Percentiles rank a stretch among this genome's conserved stretches.
Conservation (phyloP, 208 protist species). For the Trypanosoma scelopori region DNA sequence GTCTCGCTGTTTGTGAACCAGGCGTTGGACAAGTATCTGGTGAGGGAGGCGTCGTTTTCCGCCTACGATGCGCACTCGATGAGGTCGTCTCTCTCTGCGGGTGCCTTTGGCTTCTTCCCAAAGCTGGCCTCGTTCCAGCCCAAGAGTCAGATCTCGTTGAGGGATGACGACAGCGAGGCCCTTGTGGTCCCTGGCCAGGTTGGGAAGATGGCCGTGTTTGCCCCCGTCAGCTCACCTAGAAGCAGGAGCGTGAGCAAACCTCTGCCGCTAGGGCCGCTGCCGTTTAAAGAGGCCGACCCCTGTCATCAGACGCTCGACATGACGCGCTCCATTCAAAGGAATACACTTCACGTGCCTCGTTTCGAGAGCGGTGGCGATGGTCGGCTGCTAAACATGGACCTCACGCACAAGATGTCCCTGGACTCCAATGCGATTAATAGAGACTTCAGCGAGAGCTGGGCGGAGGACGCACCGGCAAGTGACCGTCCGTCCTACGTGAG, state of each 20-base stretch:
- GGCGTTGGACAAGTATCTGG: conserved; percentile 13
- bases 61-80: neutral
- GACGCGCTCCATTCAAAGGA: too few species aligned
- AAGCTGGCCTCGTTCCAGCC: conserved; percentile 13
- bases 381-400: neutral
- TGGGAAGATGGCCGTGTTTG: conserved; percentile 6
- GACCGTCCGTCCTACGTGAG: neutral
- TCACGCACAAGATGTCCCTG: conserved; percentile 2
- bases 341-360: too few species aligned
- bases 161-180: conserved; percentile 11
- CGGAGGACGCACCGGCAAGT: neutral
- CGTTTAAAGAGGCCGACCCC: too few species aligned
- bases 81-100: conserved; percentile 5
- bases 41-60: conserved; percentile 19
- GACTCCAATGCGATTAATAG: neutral
- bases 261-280: neutral
- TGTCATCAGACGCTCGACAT: too few species aligned
- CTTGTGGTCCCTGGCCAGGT: neutral
- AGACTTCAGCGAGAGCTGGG: conserved; percentile 3
- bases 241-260: conserved; percentile 3
- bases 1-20: conserved; percentile 14
- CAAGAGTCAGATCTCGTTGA: neutral
- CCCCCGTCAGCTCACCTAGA: neutral
- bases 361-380: too few species aligned
- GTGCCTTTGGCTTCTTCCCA: neutral